Evolutionary conservation across 257 asterid species (phyloP), one percentile per base, ranked within the genome.

Genomic region (Parsonsia alboflavescens): DNA sequence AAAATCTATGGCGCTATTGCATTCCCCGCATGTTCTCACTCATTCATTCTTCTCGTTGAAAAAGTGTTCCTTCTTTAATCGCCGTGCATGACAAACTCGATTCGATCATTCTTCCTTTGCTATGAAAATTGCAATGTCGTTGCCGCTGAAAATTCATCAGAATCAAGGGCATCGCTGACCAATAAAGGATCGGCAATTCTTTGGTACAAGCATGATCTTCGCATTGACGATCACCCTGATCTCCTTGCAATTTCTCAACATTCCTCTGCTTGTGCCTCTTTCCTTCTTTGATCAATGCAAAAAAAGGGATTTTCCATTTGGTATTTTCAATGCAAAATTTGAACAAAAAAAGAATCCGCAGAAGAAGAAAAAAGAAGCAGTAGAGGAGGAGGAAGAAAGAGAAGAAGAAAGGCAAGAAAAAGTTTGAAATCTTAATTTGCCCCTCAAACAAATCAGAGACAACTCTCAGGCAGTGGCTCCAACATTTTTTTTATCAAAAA

Each of bases 191-290:
- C 93, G 6, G 98, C 97, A 39, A 84, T 93, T 71, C 77, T 93
- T 16, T 93, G 96, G 97, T 89, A 85, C 92, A 93, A 93, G 85
- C 91, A 93, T 75, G 98, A 91, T 80, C 98, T 93, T 81, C 96
- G 97, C 30, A 33, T 93, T 17, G 92, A 88, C 63, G 97, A 93
- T 81, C 98, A 93, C 81, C 90, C 90, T 4, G 97, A 93, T 58
- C 86, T 93, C 17, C 74, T 84, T 2, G 86, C 93, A 9, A 92
- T 96, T 36, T 85, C 96, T 21, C 78, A 79, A 83, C 89, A 91
- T n/a, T n/a, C n/a, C n/a, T 74, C 79, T 76, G 28, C 82, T 91
- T 73, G 82, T 93, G 28, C 98, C 98, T 73, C 85, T 93, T 57
- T 93, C 89, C 81, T 83, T 93, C 75, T 88, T 91, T 78, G 98